Conservation (phyloP, 2,329 filamentous ascomycete species). For the Colletotrichum musae region DNA sequence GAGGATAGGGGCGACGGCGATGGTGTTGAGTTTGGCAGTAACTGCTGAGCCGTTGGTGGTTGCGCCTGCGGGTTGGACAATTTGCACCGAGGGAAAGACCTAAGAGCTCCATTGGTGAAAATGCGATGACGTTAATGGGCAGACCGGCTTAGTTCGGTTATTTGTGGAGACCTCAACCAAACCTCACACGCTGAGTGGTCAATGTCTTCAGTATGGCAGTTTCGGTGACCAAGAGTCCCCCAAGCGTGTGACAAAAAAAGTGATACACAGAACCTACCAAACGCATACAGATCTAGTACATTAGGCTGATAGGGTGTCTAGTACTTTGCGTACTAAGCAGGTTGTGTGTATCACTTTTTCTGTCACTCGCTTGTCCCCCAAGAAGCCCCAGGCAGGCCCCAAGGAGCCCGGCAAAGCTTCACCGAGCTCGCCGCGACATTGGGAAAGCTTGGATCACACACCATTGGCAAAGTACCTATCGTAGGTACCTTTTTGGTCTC, state of each 20-base stretch:
- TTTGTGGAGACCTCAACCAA: conserved; percentile 20
- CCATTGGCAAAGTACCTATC: neutral
- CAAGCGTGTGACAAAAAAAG: no score
- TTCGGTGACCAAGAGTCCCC: neutral
- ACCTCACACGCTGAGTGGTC: neutral
- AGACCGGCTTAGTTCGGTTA: conserved; percentile 37
- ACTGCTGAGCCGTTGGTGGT: neutral
- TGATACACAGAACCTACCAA: no score
- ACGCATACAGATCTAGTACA: no score
- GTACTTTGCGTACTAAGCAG: no score
- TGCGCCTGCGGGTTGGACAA: neutral
- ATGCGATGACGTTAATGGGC: conserved; percentile 35
- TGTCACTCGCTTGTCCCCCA: no score
- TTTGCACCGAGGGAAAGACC: conserved; percentile 16
- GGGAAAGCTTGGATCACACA: conserved; percentile 24
- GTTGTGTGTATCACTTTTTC: no score
- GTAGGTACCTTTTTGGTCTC: neutral
- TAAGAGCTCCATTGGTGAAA: conserved; percentile 31
- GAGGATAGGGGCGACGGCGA: no score
- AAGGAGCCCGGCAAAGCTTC: neutral
- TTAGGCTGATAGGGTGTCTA: no score
- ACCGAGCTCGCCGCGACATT: conserved; percentile 19
- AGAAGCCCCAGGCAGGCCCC: no score
- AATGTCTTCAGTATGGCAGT: no score
- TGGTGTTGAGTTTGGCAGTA: neutral